A percentile compares a stretch with the other conserved stretches of the same genome.
phyloP scores from a whole-genome alignment of 169 alveolate genomes.

The Eimeria maxima region DNA sequence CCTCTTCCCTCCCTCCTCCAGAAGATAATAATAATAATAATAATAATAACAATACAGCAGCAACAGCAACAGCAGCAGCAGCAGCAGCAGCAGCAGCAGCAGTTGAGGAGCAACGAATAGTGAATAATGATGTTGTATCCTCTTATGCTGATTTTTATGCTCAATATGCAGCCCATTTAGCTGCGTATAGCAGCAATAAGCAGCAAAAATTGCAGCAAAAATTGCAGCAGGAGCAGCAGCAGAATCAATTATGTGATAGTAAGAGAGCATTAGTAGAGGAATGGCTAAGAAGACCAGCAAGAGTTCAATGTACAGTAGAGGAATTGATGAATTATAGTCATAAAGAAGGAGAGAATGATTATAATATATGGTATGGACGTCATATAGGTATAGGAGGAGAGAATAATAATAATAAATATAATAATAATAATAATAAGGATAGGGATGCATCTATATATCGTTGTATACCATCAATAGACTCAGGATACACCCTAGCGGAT shows the following conservation, averaged over 20 bases:
- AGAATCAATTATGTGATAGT: constrained; percentile 9
- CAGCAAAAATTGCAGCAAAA: neutral
- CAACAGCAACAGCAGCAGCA: no score
- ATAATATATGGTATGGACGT: constrained; percentile 99
- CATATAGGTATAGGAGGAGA: no score
- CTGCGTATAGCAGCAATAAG: neutral
- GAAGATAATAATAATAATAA: no score
- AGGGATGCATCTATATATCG: constrained; percentile 94
- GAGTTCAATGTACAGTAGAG: constrained; percentile 43
- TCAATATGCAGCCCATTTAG: constrained; percentile 26
- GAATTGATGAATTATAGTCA: constrained; percentile 32
- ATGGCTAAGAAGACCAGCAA: constrained; percentile 81
- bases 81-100: no score
- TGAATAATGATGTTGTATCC: no score
- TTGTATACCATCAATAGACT: constrained; percentile 96
- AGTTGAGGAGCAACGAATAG: no score
- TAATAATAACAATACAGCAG: no score
- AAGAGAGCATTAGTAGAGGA: constrained; percentile 42
- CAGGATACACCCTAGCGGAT: constrained; percentile 99
- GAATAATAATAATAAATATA: constrained; percentile 94
- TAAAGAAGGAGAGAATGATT: constrained; percentile 97
- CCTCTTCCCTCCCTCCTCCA: no score
- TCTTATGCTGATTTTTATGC: constrained; percentile 5
- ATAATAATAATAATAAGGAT: constrained; percentile 89
- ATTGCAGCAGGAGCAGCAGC: neutral